phyloP scores from a whole-genome alignment of 257 asterid genomes.

The Striga asiatica region DNA sequence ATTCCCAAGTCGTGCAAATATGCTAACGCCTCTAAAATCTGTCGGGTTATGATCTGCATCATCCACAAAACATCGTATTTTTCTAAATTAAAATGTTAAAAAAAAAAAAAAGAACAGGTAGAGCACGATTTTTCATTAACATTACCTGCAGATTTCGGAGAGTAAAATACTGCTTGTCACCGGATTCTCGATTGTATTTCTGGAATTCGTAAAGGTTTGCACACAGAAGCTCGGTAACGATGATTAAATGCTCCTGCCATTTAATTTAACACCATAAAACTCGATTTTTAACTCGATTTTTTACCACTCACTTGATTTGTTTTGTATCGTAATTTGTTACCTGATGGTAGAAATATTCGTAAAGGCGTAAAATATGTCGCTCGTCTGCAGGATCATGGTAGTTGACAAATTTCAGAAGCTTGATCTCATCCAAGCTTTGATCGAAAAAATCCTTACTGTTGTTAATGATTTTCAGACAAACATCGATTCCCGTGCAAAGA shows the following conservation, averaged over 20 bases:
- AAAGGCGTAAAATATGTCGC: conserved; percentile 70
- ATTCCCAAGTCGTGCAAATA: conserved; percentile 71
- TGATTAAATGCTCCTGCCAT: conserved; percentile 75
- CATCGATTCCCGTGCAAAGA: conserved; percentile 60
- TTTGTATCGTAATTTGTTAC: conserved; percentile 25
- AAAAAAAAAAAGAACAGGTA: too few relatives aligned
- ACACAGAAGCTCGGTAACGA: conserved; percentile 81
- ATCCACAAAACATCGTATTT: too few relatives aligned
- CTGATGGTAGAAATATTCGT: conserved; percentile 88
- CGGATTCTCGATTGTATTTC: conserved; percentile 73
- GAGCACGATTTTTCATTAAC: background rate
- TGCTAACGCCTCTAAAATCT: conserved; percentile 62
- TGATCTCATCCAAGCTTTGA: conserved; percentile 87
- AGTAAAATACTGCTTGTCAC: conserved; percentile 70
- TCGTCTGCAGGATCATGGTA: conserved; percentile 72
- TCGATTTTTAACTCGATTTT: too few relatives aligned
- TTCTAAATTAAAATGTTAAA: too few relatives aligned
- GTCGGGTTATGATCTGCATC: conserved; percentile 54
- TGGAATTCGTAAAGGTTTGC: conserved; percentile 87
- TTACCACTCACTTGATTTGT: too few relatives aligned
- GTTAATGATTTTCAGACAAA: conserved; percentile 86
- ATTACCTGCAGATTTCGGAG: conserved; percentile 69
- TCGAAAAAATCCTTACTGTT: conserved; percentile 86
- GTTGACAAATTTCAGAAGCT: conserved; percentile 80
- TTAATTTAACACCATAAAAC: background rate